Base-by-base conservation (phyloP, 2,329 filamentous ascomycete genomes). In the Xylaria sp. region DNA sequence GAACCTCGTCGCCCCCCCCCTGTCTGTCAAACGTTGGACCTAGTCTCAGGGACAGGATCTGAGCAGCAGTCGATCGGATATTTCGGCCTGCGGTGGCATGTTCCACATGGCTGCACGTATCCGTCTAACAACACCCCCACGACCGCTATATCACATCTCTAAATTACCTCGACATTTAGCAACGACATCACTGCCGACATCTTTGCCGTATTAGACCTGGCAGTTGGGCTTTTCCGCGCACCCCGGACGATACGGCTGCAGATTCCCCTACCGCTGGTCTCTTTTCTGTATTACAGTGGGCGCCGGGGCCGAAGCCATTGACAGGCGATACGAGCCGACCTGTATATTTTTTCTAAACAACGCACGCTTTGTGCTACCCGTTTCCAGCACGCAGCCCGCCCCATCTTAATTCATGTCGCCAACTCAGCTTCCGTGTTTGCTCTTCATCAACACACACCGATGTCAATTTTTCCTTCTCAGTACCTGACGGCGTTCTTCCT, bases 401-500 rank as follows among this genome's bases (percentile, higher is more conserved):
- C 53, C 24, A 50, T 48, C 13, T 37, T 34, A 46, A 54, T 51
- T 41, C 44, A 42, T 50, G 26, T 22, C 24, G 52, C 29, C 37
- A 52, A 39, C 20, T 19, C 22, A 41, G 46, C 39, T 42, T 20
- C 50, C 48, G 7, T 51, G 40, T 18, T 26, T 17, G 29, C 39
- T 48, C 9, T 37, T 16, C 8, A 24, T 17, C 8, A 34, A 22
- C 19, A 13, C 1, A 16, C 13, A n/a, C 40, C 29, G 47, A 34
- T 34, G 8, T 11, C 29, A n/a, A 34, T 13, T 34, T 34, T 34
- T 13, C 29, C 29, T 13, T 13, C 9, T 13, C 3, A 13, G 29
- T 13, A 26, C 9, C 4, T 52, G 39, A 44, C 45, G 19, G 44
- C 34, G 11, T 55, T 48, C 19, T 60, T 51, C 40, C 46, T 72